Evolutionary conservation across 1,284 basidiomycete genomes (phyloP), one percentile per base, ranked within the genome.

Genomic region (Naganishia cerealis): DNA sequence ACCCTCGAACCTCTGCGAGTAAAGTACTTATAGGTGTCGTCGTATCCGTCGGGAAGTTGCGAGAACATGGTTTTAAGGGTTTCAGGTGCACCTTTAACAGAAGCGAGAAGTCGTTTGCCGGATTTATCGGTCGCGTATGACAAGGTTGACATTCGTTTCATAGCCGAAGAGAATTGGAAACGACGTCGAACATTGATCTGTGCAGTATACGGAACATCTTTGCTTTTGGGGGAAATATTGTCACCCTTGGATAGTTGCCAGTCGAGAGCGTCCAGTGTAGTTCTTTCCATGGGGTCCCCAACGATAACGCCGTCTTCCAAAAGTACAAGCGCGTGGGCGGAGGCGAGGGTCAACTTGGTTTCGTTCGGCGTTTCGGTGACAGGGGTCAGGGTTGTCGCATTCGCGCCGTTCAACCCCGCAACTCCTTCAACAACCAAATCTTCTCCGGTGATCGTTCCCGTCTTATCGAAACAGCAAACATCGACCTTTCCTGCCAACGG

Each of bases 271-370:
- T 94, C 91, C 18, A 99, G 83, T 0, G 95, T 95, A 0, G 92
- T 95, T 82, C 95, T 95, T 81, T 99, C 95, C 95, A 99, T 99
- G 0, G 96, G 95, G 78, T 99, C 96, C 16, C 95, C 96, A 42
- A 99, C 94, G 43, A 96, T 84, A 0, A 88, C 89, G 4, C 93
- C 95, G 75, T 85, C 85, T 58, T 97, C 94, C 46, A 99, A 85
- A 62, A 92, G 85, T 24, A 99, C 95, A 3, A 99, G 84, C 0
- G 96, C 94, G 76, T 99, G 96, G 0, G 96, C 94, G 8, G 92
- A 88, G 53, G 95, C 95, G 15, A 99, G 87, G 67, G 92, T 92
- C 0, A 92, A 83, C 2, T 88, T 91, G 0, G 95, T 97, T 71
- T 93, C 88, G 57, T 86, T 85, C 1, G 85, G 83, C 9, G 89